Evolutionary conservation across 108 stramenopile genomes (phyloP), one percentile per base, ranked within the genome.

Genomic region (Asterionellopsis glacialis): DNA sequence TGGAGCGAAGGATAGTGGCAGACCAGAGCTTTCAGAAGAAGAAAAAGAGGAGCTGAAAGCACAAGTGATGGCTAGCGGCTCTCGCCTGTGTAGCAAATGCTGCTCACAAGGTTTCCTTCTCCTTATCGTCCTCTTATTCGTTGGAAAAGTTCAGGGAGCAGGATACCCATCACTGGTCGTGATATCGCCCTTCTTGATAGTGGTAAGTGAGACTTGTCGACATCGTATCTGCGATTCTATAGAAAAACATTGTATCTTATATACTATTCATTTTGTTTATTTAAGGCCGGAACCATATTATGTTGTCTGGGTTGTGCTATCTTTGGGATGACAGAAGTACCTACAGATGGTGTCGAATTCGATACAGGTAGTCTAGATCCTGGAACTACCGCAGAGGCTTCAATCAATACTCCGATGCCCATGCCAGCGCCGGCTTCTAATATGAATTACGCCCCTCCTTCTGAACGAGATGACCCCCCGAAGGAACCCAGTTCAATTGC

Each of bases 71-170:
- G 68, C 75, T 24, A 72, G 77, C 11, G 76, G 82, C 11, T 84
- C 85, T 27, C 56, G 63, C 39, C 68, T 84, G 14, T 75, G 79
- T 27, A 81, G 79, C 47, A 76, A 85, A 14, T 90, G 87, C 69
- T 84, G 87, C 59, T 83, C 84, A 15, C 87, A 87, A 63, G 85
- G 81, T 33, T 90, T 88, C 59, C 62, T 87, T 25, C 21, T 90
- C 24, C 59, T 89, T 16, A 47, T 92, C 18, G 57, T 88, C 45
- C 67, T 70, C 22, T 50, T 95, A 0, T 57, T 92, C 55, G 77
- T 90, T 42, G 83, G 67, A 18, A 92, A 90, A 69, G 59, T 95
- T 13, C 76, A 92, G 63, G 90, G 90, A 22, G 90, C 90, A 6
- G 70, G 66, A 11, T 89, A 80, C 69, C 90, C 88, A n/a, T 65